phyloP scores from a whole-genome alignment of 164 flowering plant species.

The Amborella trichopoda region DNA sequence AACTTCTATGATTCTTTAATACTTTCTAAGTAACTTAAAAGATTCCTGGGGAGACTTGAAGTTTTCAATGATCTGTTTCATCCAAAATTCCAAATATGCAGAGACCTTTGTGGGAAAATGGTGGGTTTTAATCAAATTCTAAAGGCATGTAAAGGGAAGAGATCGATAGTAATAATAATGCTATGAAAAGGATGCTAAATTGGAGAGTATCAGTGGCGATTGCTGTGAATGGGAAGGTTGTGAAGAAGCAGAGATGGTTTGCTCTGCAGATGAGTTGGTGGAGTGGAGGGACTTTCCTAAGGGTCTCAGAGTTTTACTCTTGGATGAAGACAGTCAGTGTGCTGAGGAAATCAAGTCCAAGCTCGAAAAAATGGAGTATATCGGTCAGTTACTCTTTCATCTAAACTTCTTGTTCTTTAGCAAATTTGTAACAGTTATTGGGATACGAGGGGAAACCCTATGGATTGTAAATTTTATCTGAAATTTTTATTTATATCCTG shows the following conservation, averaged over 20 bases:
- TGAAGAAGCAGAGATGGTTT: slow-evolving; percentile 79
- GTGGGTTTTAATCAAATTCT: background rate
- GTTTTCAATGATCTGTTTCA: no score
- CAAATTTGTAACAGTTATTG: no score
- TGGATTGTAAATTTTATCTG: no score
- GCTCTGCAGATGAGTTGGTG: slow-evolving; percentile 61
- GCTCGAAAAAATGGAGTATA: slow-evolving; percentile 79
- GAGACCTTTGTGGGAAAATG: background rate
- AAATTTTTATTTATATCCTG: no score
- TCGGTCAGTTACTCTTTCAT: slow-evolving; percentile 31
- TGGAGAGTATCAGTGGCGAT: slow-evolving; percentile 8
- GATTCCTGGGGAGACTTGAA: no score
- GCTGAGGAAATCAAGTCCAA: slow-evolving; percentile 52
- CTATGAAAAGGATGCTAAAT: slow-evolving; percentile 9
- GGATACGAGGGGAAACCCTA: no score
- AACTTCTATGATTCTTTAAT: no score
- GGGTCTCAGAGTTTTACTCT: slow-evolving; percentile 74
- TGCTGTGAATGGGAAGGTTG: slow-evolving; percentile 42
- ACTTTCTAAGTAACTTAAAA: no score
- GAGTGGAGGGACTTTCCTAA: slow-evolving; percentile 83
- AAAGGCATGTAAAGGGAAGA: background rate
- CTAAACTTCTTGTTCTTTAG: slow-evolving; percentile 2
- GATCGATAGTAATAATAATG: background rate
- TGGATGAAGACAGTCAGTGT: slow-evolving; percentile 43
- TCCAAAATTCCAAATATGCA: background rate